Evolutionary conservation across 2,329 filamentous ascomycete genomes (phyloP).

Genomic region (Aspergillus aculeatinus): DNA sequence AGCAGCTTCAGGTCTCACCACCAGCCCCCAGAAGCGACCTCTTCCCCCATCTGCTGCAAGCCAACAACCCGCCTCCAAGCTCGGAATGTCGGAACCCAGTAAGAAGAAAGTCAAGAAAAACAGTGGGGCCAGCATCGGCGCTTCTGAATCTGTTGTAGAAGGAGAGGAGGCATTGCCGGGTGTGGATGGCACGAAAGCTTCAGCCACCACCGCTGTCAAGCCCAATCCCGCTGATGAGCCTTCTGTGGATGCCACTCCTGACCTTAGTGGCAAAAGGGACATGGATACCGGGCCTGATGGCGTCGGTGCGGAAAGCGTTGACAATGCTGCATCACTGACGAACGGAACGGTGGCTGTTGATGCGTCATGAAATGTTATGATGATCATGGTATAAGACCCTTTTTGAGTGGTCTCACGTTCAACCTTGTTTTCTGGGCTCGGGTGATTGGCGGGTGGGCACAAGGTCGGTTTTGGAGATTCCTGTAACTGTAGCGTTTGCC

Average conservation of each 20-base stretch:
- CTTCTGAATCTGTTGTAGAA: constrained; percentile 26
- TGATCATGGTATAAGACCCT: constrained; percentile 8
- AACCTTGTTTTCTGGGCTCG: neutral
- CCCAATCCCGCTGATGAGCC: constrained; percentile 25
- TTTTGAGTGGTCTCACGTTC: neutral
- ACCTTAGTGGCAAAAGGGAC: constrained; percentile 15
- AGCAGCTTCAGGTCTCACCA: constrained; percentile 30
- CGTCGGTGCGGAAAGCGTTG: constrained; percentile 24
- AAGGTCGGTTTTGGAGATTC: constrained; percentile 1
- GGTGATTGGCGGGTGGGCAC: neutral
- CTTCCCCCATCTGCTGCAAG: constrained; percentile 28
- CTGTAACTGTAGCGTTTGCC: constrained; percentile 6
- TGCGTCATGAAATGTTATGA: constrained; percentile 34
- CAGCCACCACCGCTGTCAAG: constrained; percentile 48
- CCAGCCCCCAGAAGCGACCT: constrained; percentile 45
- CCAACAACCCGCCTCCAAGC: constrained; percentile 26
- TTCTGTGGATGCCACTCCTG: constrained; percentile 9
- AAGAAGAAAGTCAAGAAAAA: constrained; percentile 47
- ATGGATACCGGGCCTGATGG: constrained; percentile 16
- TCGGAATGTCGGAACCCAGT: constrained; percentile 35
- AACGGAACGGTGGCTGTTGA: constrained; percentile 61
- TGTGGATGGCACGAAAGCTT: constrained; percentile 18
- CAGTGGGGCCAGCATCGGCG: constrained; percentile 32
- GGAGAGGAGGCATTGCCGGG: constrained; percentile 25
- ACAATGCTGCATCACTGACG: constrained; percentile 40